phyloP scores from a whole-genome alignment of 257 asterid genomes.

The Petunia secreta region DNA sequence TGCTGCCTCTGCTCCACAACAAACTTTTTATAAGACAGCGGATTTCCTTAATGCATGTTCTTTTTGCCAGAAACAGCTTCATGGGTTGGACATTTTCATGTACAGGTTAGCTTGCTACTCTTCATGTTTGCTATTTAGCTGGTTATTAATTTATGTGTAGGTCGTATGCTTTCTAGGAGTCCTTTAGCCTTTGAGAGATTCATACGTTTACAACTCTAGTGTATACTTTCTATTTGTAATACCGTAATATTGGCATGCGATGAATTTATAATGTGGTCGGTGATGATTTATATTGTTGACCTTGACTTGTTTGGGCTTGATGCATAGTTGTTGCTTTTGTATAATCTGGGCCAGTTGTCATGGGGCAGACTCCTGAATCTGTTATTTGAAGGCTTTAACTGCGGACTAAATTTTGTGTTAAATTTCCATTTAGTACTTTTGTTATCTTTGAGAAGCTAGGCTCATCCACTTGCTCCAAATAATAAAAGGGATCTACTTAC shows the following conservation, averaged over 20 bases:
- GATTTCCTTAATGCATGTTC: constrained; percentile 71
- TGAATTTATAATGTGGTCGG: no score
- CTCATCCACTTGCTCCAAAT: neutral
- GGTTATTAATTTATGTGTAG: neutral
- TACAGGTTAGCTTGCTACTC: constrained; percentile 60
- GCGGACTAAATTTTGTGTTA: neutral
- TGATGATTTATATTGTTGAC: no score
- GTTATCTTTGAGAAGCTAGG: constrained; percentile 1
- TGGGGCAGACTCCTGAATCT: neutral
- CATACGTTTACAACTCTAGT: no score
- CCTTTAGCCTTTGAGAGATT: no score
- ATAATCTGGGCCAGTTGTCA: no score
- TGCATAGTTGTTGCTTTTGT: neutral
- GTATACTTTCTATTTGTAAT: no score
- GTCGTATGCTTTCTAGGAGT: no score
- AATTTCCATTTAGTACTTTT: neutral
- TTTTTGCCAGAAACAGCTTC: constrained; percentile 76
- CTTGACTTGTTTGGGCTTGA: no score
- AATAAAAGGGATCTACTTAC: neutral
- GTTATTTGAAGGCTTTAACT: neutral
- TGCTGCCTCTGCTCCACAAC: constrained; percentile 21
- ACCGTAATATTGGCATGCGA: no score
- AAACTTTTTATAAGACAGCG: constrained; percentile 32
- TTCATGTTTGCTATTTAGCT: neutral
- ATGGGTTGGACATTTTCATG: constrained; percentile 87